phyloP scores from a whole-genome alignment of 345 rosid species.

The Physaria fendleri region DNA sequence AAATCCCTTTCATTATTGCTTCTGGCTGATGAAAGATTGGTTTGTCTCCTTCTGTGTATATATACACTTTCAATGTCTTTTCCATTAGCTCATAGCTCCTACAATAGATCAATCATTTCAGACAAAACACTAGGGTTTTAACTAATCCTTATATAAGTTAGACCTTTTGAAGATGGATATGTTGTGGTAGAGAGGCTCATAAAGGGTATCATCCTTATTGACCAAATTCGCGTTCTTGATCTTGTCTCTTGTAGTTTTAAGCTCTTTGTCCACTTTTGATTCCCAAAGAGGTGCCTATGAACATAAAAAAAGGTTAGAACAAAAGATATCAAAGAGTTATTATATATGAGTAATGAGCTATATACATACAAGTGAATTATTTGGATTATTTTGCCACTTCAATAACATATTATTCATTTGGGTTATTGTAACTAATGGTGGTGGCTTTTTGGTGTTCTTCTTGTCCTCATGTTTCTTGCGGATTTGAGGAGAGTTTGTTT shows the following conservation, averaged over 20 bases:
- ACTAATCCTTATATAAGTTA: background rate
- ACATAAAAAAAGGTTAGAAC: background rate
- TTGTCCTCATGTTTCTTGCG: conserved; percentile 31
- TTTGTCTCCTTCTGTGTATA: conserved; percentile 64
- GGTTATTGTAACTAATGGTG: conserved; percentile 34
- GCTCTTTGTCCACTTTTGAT: conserved; percentile 50
- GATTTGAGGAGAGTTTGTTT: conserved; percentile 10
- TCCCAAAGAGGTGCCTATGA: conserved; percentile 55
- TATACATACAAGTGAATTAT: conserved; percentile 37
- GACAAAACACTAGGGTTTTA: too few relatives aligned
- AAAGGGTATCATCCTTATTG: conserved; percentile 39
- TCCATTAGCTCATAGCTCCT: conserved; percentile 91
- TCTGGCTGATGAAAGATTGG: conserved; percentile 61
- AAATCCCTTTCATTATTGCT: conserved; percentile 49
- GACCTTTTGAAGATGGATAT: conserved; percentile 73
- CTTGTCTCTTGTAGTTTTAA: conserved; percentile 42
- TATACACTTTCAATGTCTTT: conserved; percentile 52
- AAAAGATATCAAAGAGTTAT: background rate
- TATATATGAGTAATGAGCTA: background rate
- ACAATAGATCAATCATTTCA: conserved; percentile 7
- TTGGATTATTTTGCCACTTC: conserved; percentile 37
- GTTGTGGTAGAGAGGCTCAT: conserved; percentile 57
- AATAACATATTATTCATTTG: conserved; percentile 56
- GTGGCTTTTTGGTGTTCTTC: conserved; percentile 3
- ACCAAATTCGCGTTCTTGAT: conserved; percentile 39